These are phyloP conservation scores for Ilyonectria destructans DNA, from an alignment of 2,329 filamentous ascomycete genomes.

Conservation along the genomic window DNA sequence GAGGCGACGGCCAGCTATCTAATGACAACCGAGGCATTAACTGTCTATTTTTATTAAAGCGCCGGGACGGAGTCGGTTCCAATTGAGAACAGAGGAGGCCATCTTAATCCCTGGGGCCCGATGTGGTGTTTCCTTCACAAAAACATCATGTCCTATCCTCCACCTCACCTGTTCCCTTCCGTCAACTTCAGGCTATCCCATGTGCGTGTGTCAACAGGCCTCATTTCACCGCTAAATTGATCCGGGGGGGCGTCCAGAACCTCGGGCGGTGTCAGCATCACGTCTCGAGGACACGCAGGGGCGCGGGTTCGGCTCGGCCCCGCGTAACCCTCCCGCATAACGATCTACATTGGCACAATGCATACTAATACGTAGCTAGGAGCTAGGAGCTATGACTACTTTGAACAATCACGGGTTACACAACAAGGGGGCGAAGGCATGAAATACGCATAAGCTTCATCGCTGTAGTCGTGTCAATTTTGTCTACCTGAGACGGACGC, in stretches of 20 bases:
- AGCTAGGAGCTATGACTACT: background rate
- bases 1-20: too few species aligned
- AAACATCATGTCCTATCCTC: too few species aligned
- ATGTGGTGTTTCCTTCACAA: too few species aligned
- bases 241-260: background rate
- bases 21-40: too few species aligned
- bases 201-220: background rate
- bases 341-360: conserved; percentile 19
- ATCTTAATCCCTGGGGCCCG: too few species aligned
- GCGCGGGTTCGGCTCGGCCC: conserved; percentile 19
- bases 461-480: conserved; percentile 20
- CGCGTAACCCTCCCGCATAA: conserved; percentile 29
- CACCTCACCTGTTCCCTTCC: background rate
- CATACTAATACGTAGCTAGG: background rate
- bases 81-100: too few species aligned
- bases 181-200: background rate
- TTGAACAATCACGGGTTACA: background rate
- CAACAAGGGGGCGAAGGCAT: conserved; percentile 10
- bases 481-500: conserved; percentile 32
- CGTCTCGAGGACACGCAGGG: background rate
- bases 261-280: background rate
- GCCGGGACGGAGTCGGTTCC: too few species aligned
- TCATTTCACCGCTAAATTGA: background rate
- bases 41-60: too few species aligned
- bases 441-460: conserved; percentile 25